Percentiles rank a stretch among this genome's conserved stretches.
Evolutionary conservation across 169 alveolate genomes (phyloP).

Genomic region (Plasmodium gallinaceum): DNA sequence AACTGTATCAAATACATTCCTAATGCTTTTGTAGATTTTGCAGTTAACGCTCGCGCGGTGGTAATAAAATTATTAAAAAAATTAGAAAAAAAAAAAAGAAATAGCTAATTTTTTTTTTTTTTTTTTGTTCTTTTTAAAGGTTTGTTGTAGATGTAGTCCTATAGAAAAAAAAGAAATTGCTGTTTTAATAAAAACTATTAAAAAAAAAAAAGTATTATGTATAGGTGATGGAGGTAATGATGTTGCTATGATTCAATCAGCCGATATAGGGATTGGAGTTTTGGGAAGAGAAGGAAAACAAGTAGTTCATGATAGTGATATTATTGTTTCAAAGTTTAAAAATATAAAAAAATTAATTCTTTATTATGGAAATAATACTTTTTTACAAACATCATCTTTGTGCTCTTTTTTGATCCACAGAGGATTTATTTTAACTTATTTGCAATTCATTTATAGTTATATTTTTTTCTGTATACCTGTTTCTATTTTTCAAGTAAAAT

Average conservation of each 20-base stretch:
- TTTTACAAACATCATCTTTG: constrained; percentile 94
- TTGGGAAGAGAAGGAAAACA: constrained; percentile 97
- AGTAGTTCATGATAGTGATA: constrained; percentile 98
- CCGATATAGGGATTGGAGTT: constrained; percentile 97
- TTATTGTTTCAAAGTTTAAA: constrained; percentile 94
- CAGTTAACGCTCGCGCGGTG: constrained; percentile 77
- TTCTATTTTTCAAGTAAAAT: constrained; percentile 92
- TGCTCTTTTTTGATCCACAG: constrained; percentile 97
- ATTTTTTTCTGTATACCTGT: constrained; percentile 94
- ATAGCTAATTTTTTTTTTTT: not conserved
- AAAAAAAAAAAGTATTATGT: constrained; percentile 91
- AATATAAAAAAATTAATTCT: constrained; percentile 93
- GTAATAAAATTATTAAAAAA: constrained; percentile 5
- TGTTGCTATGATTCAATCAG: constrained; percentile 98
- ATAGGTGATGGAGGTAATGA: constrained; percentile 99
- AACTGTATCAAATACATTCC: constrained; percentile 70
- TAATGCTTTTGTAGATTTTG: constrained; percentile 70
- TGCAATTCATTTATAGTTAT: constrained; percentile 93
- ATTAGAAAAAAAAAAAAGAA: constrained; percentile 14
- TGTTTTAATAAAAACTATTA: constrained; percentile 82
- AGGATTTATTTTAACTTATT: constrained; percentile 95
- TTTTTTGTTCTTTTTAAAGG: constrained; percentile 79
- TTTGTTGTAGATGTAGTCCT: constrained; percentile 99
- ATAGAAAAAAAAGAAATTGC: constrained; percentile 97
- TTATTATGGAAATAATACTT: constrained; percentile 98